Base-by-base conservation (phyloP, 192 early-diverging fungal species). In the Backusella morwellensis region DNA sequence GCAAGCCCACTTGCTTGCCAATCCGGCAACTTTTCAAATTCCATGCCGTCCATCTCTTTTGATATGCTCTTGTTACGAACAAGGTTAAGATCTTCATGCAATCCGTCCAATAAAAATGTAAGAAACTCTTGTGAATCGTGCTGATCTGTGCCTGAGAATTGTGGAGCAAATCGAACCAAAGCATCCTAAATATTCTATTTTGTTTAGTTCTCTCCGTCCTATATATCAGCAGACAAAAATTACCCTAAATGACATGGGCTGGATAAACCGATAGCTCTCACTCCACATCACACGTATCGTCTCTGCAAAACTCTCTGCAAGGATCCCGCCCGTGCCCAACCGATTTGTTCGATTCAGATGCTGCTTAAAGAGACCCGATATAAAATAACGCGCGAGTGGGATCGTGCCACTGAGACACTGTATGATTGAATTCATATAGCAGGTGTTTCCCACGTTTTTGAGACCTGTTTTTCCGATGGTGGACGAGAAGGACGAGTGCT, bases 111-210 rank as follows among this genome's bases (percentile, higher is more conserved):
- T 68, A 99, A 77, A 78, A 95, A 98, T 0, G 88, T 86, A 9
- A 98, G 85, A 84, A 99, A 98, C 84, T 98, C 97, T 77, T 99
- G 98, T 1, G 93, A 93, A 85, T 99, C 98, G 47, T 99, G 96
- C 80, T 99, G 98, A 56, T 98, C 95, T 66, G 90, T 92, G 6
- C 94, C 94, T 38, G 86, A 88, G 81, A 97, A 99, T 77, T 94
- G 93, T n/a, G 91, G 88, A 35, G 93, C 92, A 81, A 91, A 93
- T 41, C 88, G 83, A 23, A 91, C 90, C 9, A 99, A 87, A 0
- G 89, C 88, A 38, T 91, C 80, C 77, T 78, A 32, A 32, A 41
- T 71, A 38, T 23, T 14, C 66, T 35, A 72, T 19, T 12, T 29
- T 47, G 42, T n/a, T 19, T 40, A n/a, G 38, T 70, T 35, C 8